Conservation (phyloP, 148 eudicot species). For the Chenopodium album region DNA sequence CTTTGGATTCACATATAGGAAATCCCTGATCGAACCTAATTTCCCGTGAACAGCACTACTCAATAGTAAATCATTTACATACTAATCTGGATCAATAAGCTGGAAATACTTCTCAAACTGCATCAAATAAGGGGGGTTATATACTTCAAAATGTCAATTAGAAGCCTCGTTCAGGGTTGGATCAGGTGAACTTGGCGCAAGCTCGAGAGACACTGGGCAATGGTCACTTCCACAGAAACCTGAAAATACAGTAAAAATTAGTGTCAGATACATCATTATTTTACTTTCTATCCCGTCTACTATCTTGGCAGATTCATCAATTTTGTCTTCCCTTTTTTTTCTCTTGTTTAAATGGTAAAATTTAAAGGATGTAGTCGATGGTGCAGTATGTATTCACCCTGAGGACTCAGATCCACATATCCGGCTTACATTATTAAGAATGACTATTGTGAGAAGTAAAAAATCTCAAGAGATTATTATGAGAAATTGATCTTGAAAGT, state of each 20-base stretch:
- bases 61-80: conserved; percentile 1
- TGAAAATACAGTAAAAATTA: conserved; percentile 31
- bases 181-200: conserved; percentile 40
- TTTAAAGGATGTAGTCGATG: not conserved
- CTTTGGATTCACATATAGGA: not conserved
- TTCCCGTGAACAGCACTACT: conserved; percentile 1
- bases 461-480: not conserved
- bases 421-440: too few relatives aligned
- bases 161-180: conserved; percentile 24
- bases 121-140: not conserved
- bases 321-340: not conserved
- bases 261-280: not conserved
- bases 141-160: not conserved
- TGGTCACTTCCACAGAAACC: conserved; percentile 98
- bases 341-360: not conserved
- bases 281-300: not conserved
- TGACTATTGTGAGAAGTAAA: not conserved
- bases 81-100: not conserved
- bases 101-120: not conserved
- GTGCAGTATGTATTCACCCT: not conserved
- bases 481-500: not conserved
- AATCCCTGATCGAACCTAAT: not conserved
- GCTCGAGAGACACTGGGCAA: conserved; percentile 89
- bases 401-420: not conserved
- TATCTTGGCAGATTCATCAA: not conserved